phyloP scores from a whole-genome alignment of 164 flowering plant genomes.

The Vitis amurensis region DNA sequence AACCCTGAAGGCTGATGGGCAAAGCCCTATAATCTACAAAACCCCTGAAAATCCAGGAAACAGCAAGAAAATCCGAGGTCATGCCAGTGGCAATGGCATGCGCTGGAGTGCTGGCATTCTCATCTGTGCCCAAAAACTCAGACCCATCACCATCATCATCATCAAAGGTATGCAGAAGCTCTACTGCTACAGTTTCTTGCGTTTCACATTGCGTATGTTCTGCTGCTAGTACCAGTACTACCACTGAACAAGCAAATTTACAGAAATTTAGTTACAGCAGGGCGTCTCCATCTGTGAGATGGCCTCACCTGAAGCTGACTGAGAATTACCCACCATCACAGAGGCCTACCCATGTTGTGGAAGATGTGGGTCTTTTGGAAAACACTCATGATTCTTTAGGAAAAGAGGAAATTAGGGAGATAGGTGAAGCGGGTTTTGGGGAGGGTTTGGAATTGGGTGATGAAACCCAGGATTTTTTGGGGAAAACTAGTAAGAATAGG shows the following conservation, averaged over 20 bases:
- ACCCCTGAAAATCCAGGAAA: too few relatives aligned
- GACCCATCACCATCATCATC: conserved; percentile 8
- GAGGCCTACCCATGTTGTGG: conserved; percentile 12
- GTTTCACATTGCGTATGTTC: conserved; percentile 1
- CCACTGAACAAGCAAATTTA: neutral
- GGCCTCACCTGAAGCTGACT: conserved; percentile 71
- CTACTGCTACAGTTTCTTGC: conserved; percentile 4
- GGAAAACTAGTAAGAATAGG: conserved; percentile 52
- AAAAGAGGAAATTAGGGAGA: conserved; percentile 14
- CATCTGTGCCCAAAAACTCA: neutral
- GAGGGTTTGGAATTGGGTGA: conserved; percentile 16
- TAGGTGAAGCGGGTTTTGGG: neutral
- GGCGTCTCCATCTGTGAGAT: conserved; percentile 79
- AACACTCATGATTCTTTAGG: neutral
- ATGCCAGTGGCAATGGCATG: neutral
- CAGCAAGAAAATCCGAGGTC: too few relatives aligned
- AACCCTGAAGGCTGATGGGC: too few relatives aligned
- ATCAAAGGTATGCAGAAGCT: conserved; percentile 23
- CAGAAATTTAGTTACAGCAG: conserved; percentile 60
- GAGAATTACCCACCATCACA: conserved; percentile 21
- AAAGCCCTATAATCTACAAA: too few relatives aligned
- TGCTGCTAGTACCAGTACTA: neutral
- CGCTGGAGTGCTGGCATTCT: conserved; percentile 14
- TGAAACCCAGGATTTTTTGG: conserved; percentile 44
- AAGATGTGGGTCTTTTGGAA: conserved; percentile 5